phyloP scores from a whole-genome alignment of 768 basidiomycete genomes.

The Mycena rosella region DNA sequence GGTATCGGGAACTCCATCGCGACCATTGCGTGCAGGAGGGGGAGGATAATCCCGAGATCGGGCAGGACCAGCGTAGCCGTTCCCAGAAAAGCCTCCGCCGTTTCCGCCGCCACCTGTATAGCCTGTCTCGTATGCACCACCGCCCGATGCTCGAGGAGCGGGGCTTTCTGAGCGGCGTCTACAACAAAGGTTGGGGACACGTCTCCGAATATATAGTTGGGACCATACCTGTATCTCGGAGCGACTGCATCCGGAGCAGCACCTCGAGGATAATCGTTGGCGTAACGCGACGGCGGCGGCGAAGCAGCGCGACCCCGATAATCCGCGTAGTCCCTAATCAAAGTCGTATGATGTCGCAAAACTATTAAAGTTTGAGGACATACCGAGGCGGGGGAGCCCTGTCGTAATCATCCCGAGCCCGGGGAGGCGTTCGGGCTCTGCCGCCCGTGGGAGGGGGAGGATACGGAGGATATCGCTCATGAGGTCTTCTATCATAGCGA shows the following conservation, averaged over 20 bases:
- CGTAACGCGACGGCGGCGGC: slow-evolving; percentile 64
- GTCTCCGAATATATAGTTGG: background rate
- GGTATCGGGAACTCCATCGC: slow-evolving; percentile 54
- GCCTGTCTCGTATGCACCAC: slow-evolving; percentile 61
- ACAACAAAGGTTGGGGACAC: slow-evolving; percentile 5
- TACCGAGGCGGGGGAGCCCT: slow-evolving; percentile 68
- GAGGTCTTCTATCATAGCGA: slow-evolving; percentile 69
- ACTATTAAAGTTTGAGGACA: slow-evolving; percentile 31
- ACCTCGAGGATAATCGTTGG: slow-evolving; percentile 63
- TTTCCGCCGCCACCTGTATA: slow-evolving; percentile 52
- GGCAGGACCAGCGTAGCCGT: slow-evolving; percentile 62
- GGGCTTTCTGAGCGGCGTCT: slow-evolving; percentile 85
- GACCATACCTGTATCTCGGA: slow-evolving; percentile 61
- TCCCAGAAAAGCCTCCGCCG: slow-evolving; percentile 54
- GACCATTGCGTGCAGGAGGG: slow-evolving; percentile 57
- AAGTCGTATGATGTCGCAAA: background rate
- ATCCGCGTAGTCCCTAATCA: slow-evolving; percentile 68
- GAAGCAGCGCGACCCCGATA: slow-evolving; percentile 68
- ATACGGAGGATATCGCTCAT: slow-evolving; percentile 61
- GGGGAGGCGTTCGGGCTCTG: slow-evolving; percentile 70
- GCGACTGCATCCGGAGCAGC: slow-evolving; percentile 56
- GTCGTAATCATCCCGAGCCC: slow-evolving; percentile 75
- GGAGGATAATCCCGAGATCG: slow-evolving; percentile 49
- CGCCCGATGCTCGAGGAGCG: slow-evolving; percentile 60
- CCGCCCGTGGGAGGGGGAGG: slow-evolving; percentile 64